Evolutionary conservation across 2,329 filamentous ascomycete genomes (phyloP), one percentile per base, ranked within the genome.

Genomic region (Leptographium galeiforme): DNA sequence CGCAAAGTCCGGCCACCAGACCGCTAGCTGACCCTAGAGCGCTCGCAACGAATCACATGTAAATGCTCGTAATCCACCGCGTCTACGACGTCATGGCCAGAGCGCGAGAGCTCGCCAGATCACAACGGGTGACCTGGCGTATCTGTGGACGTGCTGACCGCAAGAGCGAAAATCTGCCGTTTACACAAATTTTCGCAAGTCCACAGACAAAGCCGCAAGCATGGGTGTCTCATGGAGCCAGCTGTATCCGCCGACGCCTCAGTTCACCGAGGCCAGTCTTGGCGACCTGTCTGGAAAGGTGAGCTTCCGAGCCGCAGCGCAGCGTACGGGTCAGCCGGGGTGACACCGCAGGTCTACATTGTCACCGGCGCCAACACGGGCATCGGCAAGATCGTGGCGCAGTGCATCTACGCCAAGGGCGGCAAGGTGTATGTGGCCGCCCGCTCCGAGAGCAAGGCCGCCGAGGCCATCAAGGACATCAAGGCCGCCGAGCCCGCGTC

Each of bases 401-500:
- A 68, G 44, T 70, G 78, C 5, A 67, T 81, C 7, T 81, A 79
- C 61, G 59, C 63, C 5, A 69, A 67, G 19, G 71, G 74, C 54
- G 75, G 64, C 32, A 76, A 67, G 4, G 70, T 79, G 41, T 78
- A 79, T 60, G 61, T 78, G 36, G 73, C 73, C 4, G 70, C 69
- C 1, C 73, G 75, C 44, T 60, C 59, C 18, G 56, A 64, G 30
- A 58, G 64, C 5, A 72, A 72, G 53, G 70, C 64, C 16, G 60
- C 64, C 6, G 54, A 59, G 0, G 71, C 71, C 19, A 73, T 78
- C 47, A 58, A 63, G 11, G 55, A 59, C 16, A 72, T 76, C 56
- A 61, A 67, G 36, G 16, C 41, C 0, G 60, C 64, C 10, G 58
- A 58, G 0, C 64, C 69, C 2, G 41, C 59, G 12, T 56, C 61